These are phyloP conservation scores for Penicillium nucicola DNA, from an alignment of 495 filamentous ascomycete species.

Conservation along the genomic window DNA sequence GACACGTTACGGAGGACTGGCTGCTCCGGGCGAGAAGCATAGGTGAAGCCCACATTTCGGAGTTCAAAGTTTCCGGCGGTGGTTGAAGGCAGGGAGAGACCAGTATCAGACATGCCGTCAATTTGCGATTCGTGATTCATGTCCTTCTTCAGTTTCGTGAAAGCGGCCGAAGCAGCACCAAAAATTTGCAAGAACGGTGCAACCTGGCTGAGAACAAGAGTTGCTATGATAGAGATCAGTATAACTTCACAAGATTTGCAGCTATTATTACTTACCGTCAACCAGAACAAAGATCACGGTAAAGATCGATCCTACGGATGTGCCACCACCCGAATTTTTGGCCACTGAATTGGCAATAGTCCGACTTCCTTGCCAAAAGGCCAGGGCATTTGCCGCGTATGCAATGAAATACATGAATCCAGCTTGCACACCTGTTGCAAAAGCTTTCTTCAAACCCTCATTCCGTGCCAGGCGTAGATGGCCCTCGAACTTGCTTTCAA, in stretches of 20 bases:
- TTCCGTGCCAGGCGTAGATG: conserved; percentile 36
- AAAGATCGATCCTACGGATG: conserved; percentile 54
- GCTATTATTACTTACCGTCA: conserved; percentile 42
- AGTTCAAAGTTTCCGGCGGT: no score
- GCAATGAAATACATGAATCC: conserved; percentile 63
- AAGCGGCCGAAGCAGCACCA: conserved; percentile 49
- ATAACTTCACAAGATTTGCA: neutral
- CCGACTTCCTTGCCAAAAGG: conserved; percentile 60
- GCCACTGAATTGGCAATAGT: conserved; percentile 47
- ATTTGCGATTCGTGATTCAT: conserved; percentile 50
- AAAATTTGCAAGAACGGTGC: conserved; percentile 59
- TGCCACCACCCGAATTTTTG: conserved; percentile 13
- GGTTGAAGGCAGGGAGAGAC: no score
- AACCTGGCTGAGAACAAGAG: conserved; percentile 57
- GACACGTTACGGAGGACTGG: conserved; percentile 22
- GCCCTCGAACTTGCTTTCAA: conserved; percentile 50
- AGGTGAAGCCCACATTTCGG: conserved; percentile 43
- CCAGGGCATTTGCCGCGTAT: conserved; percentile 58
- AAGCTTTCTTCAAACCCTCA: conserved; percentile 53
- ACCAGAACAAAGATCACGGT: conserved; percentile 62
- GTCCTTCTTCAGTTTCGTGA: conserved; percentile 42
- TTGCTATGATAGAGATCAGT: conserved; percentile 35
- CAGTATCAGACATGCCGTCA: conserved; percentile 31
- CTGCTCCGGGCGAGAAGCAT: conserved; percentile 55
- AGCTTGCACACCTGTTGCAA: conserved; percentile 51